Evolutionary conservation across 441 rosid genomes (phyloP).

Genomic region (Populus hybrid): DNA sequence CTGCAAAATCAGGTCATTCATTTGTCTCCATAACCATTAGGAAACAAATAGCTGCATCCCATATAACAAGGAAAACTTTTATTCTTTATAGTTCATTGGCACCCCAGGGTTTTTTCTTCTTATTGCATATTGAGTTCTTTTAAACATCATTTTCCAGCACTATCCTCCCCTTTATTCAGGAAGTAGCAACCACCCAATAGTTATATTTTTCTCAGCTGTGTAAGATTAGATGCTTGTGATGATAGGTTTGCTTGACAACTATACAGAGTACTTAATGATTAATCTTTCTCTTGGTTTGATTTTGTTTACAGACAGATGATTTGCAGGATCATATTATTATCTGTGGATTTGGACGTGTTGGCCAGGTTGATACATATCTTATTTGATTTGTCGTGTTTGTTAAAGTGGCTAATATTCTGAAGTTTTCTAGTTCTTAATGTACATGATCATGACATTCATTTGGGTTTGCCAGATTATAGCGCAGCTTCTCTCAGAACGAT

Average conservation of each 20-base stretch:
- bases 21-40: constrained; percentile 3
- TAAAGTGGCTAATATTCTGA: background rate
- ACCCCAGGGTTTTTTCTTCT: background rate
- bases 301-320: constrained; percentile 84
- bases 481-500: constrained; percentile 96
- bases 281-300: constrained; percentile 21
- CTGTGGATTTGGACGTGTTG: constrained; percentile 98
- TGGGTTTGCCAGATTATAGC: constrained; percentile 73
- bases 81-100: background rate
- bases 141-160: background rate
- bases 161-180: constrained; percentile 1
- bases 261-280: constrained; percentile 4
- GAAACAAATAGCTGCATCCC: background rate
- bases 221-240: background rate
- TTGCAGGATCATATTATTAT: constrained; percentile 93
- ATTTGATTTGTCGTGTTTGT: constrained; percentile 4
- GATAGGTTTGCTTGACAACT: background rate
- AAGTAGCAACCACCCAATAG: background rate
- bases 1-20: background rate
- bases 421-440: constrained; percentile 6
- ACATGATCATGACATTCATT: constrained; percentile 17
- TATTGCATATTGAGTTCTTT: background rate
- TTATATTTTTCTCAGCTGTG: background rate
- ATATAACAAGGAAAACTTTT: background rate
- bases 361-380: constrained; percentile 59